Evolutionary conservation across 495 filamentous ascomycete species (phyloP).

Genomic region (Penicillium coffeae): DNA sequence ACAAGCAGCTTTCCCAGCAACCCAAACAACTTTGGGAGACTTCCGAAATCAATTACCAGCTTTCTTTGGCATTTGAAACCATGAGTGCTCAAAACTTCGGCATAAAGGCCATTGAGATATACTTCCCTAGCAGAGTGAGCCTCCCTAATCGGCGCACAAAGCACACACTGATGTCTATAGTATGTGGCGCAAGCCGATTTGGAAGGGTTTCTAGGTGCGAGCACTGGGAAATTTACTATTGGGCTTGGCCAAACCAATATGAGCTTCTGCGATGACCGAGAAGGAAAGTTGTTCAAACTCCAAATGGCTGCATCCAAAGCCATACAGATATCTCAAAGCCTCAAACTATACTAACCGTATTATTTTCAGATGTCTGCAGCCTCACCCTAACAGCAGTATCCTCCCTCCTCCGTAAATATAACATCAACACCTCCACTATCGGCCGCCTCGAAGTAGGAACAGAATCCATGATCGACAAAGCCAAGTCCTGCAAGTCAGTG

Average conservation of each 20-base stretch:
- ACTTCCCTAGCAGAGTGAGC: slow-evolving; percentile 91
- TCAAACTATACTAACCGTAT: slow-evolving; percentile 6
- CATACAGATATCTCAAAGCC: not conserved
- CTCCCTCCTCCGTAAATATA: slow-evolving; percentile 85
- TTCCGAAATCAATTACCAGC: not conserved
- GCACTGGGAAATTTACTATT: slow-evolving; percentile 93
- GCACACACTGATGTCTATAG: slow-evolving; percentile 38
- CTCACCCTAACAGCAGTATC: slow-evolving; percentile 83
- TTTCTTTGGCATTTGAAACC: not conserved
- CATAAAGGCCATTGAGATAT: slow-evolving; percentile 99
- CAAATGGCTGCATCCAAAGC: too few relatives aligned
- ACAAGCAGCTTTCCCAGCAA: not conserved
- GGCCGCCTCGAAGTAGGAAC: slow-evolving; percentile 96
- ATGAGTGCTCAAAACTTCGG: slow-evolving; percentile 73
- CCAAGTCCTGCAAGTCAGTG: slow-evolving; percentile 98
- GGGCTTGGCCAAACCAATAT: slow-evolving; percentile 98
- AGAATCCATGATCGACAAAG: slow-evolving; percentile 97
- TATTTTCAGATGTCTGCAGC: slow-evolving; percentile 83
- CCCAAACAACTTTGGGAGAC: not conserved
- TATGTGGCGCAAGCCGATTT: slow-evolving; percentile 93
- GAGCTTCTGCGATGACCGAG: slow-evolving; percentile 98
- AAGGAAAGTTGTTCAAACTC: slow-evolving; percentile 63
- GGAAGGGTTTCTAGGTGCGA: slow-evolving; percentile 96
- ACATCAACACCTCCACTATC: slow-evolving; percentile 80
- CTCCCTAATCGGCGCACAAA: not conserved